phyloP scores from a whole-genome alignment of 768 basidiomycete species.

The Lentinula edodes region DNA sequence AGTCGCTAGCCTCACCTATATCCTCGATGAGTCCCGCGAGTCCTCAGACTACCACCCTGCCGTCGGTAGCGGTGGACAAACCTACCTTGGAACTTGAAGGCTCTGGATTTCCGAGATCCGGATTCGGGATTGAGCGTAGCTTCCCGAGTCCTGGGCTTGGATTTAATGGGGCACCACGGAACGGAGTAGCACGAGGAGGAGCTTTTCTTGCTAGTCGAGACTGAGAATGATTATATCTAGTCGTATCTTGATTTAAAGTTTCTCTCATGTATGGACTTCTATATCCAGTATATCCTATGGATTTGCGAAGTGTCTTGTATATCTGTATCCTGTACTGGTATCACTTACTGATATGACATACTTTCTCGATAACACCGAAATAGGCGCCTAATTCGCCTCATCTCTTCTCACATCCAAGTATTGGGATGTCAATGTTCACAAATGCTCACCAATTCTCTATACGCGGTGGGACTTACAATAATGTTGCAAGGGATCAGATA shows the following conservation, averaged over 20 bases:
- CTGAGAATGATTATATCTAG: not conserved
- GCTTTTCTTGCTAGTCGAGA: slow-evolving; percentile 1
- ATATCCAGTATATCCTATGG: too few species aligned
- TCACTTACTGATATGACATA: not conserved
- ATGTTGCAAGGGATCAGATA: not conserved
- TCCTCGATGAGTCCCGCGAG: slow-evolving; percentile 21
- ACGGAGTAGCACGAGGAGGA: not conserved
- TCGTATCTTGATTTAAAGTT: not conserved
- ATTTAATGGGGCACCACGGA: not conserved
- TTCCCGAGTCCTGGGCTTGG: not conserved
- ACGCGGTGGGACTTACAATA: not conserved
- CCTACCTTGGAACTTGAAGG: too few species aligned
- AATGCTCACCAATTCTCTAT: not conserved
- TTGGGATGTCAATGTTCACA: not conserved
- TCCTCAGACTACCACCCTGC: too few species aligned
- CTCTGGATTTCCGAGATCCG: not conserved
- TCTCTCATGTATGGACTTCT: not conserved
- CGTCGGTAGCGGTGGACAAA: not conserved
- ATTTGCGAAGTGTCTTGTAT: too few species aligned
- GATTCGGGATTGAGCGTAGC: not conserved
- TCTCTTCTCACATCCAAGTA: too few species aligned
- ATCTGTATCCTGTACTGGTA: not conserved
- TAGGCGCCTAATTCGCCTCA: too few species aligned
- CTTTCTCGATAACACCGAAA: too few species aligned
- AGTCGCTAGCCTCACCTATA: slow-evolving; percentile 10